These are phyloP conservation scores for Trichoderma oligosporum DNA, from an alignment of 2,329 filamentous ascomycete genomes.

Conservation along the genomic window DNA sequence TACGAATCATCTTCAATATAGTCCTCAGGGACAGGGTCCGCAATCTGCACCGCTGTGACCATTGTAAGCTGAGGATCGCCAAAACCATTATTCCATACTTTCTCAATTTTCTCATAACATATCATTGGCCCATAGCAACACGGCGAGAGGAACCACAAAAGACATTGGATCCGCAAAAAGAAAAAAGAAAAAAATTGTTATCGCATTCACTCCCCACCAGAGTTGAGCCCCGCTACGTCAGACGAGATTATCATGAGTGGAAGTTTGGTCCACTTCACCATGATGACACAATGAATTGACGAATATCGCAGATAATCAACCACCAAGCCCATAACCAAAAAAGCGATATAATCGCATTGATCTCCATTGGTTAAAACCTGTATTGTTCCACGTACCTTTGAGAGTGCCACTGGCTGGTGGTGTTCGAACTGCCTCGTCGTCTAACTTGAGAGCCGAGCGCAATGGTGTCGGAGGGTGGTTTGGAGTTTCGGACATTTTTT, in stretches of 20 bases:
- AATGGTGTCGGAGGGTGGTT: conserved; percentile 28
- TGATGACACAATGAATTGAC: too few species aligned
- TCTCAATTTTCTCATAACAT: neutral
- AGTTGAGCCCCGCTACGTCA: conserved; percentile 1
- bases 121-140: conserved; percentile 4
- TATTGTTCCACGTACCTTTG: conserved; percentile 40
- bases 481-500: conserved; percentile 31
- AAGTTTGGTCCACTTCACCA: neutral
- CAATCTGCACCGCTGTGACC: conserved; percentile 52
- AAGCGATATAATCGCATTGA: neutral
- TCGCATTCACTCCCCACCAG: conserved; percentile 4
- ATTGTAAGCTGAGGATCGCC: conserved; percentile 18
- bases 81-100: neutral
- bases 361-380: neutral
- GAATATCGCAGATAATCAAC: neutral
- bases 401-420: conserved; percentile 36
- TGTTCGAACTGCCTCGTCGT: conserved; percentile 40
- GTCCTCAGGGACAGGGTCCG: conserved; percentile 44
- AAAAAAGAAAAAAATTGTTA: neutral
- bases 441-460: conserved; percentile 43
- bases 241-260: neutral
- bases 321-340: neutral
- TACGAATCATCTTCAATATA: conserved; percentile 33
- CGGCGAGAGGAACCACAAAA: neutral
- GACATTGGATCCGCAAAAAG: neutral